Evolutionary conservation across 106 monocot species (phyloP).

Genomic region (Amphibolis antarctica): DNA sequence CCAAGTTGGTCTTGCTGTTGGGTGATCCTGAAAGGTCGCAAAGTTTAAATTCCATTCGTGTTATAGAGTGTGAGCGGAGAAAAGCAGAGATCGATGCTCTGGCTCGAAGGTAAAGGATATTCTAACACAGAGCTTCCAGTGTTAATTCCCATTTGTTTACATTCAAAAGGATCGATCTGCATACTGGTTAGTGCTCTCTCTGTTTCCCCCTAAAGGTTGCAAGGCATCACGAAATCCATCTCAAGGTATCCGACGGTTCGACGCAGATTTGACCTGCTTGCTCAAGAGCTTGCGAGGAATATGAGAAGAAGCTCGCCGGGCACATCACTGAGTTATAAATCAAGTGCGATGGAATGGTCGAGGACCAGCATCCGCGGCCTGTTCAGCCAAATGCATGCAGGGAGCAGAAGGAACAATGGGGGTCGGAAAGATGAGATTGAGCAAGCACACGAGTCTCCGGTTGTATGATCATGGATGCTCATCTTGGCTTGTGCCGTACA

Average conservation of each 20-base stretch:
- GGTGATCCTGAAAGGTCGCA: slow-evolving; percentile 41
- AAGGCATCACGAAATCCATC: slow-evolving; percentile 85
- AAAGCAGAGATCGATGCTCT: slow-evolving; percentile 65
- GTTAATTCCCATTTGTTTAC: not conserved
- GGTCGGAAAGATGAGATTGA: too few relatives aligned
- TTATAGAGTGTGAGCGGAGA: slow-evolving; percentile 30
- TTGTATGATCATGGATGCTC: too few relatives aligned
- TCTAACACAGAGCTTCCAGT: not conserved
- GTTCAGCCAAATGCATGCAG: too few relatives aligned
- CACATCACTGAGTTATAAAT: too few relatives aligned
- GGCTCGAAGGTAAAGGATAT: slow-evolving; percentile 57
- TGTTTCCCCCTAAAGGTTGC: slow-evolving; percentile 34
- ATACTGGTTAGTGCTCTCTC: not conserved
- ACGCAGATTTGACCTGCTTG: slow-evolving; percentile 58
- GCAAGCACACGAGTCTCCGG: too few relatives aligned
- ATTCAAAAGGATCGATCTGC: not conserved
- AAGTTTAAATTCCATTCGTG: slow-evolving; percentile 10
- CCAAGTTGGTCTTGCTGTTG: slow-evolving; percentile 48
- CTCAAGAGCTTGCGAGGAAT: slow-evolving; percentile 57
- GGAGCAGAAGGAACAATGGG: too few relatives aligned
- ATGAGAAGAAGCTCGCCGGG: slow-evolving; percentile 27
- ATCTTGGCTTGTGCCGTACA: too few relatives aligned
- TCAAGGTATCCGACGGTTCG: slow-evolving; percentile 75
- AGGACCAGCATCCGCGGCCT: too few relatives aligned
- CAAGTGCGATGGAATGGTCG: too few relatives aligned